Conservation (phyloP, 2,329 filamentous ascomycete genomes). For the Aspergillus transmontanensis region DNA sequence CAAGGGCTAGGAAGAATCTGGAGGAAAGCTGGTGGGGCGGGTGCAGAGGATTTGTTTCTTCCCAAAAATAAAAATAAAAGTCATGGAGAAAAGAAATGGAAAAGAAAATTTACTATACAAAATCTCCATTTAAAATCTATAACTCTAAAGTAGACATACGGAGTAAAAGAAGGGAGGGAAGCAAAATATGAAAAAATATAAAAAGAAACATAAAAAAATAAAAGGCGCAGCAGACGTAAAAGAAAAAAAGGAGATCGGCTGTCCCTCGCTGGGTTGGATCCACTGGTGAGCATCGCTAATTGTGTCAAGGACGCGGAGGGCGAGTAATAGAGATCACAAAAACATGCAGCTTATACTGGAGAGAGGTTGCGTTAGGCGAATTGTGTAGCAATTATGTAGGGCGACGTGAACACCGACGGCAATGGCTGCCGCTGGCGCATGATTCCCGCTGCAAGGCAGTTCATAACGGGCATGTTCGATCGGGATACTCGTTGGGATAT, state of each 20-base stretch:
- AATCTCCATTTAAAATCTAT: not conserved
- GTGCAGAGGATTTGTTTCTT: too few species aligned
- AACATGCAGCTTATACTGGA: conserved; percentile 25
- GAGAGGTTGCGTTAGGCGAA: not conserved
- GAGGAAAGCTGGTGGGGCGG: not conserved
- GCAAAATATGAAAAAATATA: not conserved
- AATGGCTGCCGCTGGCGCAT: conserved; percentile 15
- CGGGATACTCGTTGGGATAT: conserved; percentile 4
- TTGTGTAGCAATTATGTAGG: conserved; percentile 8
- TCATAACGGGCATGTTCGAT: conserved; percentile 17
- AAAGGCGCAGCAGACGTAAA: not conserved
- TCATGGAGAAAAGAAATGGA: conserved; percentile 3
- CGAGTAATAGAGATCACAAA: conserved; percentile 16
- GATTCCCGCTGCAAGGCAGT: conserved; percentile 18
- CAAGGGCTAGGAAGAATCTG: conserved; percentile 4
- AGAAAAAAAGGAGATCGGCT: conserved; percentile 19
- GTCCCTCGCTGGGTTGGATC: conserved; percentile 20
- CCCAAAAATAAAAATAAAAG: not conserved
- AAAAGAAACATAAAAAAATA: not conserved
- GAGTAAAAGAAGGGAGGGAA: not conserved
- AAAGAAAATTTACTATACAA: not conserved
- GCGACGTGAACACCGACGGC: conserved; percentile 9
- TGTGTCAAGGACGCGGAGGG: conserved; percentile 24
- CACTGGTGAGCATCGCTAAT: conserved; percentile 21
- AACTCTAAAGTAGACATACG: not conserved